Conservation (phyloP, 2,329 filamentous ascomycete species). For the Talaromyces sp. region DNA sequence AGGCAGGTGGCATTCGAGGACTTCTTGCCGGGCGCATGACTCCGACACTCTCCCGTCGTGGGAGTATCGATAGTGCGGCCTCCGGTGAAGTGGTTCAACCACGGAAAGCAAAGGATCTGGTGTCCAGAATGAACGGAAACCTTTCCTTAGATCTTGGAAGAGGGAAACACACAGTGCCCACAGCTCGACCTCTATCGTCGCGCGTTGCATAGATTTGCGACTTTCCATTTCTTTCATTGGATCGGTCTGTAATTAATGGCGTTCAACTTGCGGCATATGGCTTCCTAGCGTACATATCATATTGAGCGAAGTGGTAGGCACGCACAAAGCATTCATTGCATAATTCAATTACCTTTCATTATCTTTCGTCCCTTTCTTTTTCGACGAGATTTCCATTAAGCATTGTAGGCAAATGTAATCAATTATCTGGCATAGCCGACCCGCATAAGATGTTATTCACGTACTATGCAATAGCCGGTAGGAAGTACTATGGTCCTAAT, state of each 20-base stretch:
- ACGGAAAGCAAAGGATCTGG: conserved; percentile 28
- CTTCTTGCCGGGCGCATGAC: conserved; percentile 44
- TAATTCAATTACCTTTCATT: too few species aligned
- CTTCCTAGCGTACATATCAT: neutral
- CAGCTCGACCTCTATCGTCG: conserved; percentile 21
- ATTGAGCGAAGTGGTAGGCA: too few species aligned
- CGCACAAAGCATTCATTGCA: too few species aligned
- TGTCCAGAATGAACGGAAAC: conserved; percentile 32
- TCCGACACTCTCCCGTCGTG: conserved; percentile 41
- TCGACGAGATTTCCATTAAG: too few species aligned
- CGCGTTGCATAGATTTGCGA: conserved; percentile 14
- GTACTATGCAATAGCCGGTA: too few species aligned
- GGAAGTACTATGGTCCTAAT: too few species aligned
- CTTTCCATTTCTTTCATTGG: neutral
- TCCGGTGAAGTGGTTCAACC: conserved; percentile 34
- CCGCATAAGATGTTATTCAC: too few species aligned
- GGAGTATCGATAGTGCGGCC: conserved; percentile 44
- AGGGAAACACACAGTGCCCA: conserved; percentile 12
- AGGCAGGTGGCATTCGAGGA: conserved; percentile 57
- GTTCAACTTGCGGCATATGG: neutral
- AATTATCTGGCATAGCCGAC: too few species aligned
- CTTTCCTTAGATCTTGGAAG: conserved; percentile 22
- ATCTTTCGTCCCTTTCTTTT: too few species aligned
- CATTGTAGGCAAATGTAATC: too few species aligned
- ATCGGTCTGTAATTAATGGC: neutral